Evolutionary conservation across 805 yeast species (phyloP), one percentile per base, ranked within the genome.

Genomic region (Helenozyma rhizophorensis): DNA sequence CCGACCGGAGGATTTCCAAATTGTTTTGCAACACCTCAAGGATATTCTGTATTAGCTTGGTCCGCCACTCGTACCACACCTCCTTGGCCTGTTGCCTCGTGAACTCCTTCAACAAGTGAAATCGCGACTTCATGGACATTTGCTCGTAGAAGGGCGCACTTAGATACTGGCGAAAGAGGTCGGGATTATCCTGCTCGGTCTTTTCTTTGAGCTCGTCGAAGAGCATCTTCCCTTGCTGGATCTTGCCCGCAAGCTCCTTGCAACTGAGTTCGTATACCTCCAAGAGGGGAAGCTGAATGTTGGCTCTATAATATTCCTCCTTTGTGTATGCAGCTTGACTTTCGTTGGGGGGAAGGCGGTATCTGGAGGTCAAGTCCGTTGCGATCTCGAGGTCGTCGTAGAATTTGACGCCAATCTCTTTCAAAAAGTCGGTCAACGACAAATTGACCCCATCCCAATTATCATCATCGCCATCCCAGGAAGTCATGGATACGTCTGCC

Each of bases 1-100:
- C 63, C 6, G 42, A 39, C n/a, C 27, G 34, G 14, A 58, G 42
- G 9, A 43, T 37, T 14, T 46, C 48, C 4, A 39, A 36, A 24
- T 51, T 54, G 17, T 30, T 40, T 15, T 50, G 40, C 14, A 65
- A 42, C 24, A 62, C 62, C 12, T 43, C 51, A 21, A 68, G 47
- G 11, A 78, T 57, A 25, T 74, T 77, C 15, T 61, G 58, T 5
- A 72, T 48, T 28, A 78, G 65, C 39, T 74, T 74, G 9, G 61
- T 50, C 39, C 84, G 58, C 87, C 86, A 80, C 30, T 68, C 71
- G 43, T 73, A 74, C 84, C 85, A 80, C 0, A 71, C 70, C 23
- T 65, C 68, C 37, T 62, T 65, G 0, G 84, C 75, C 45, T 73
- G 74, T 19, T 68, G 60, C 19, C 76, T 61, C 1, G 83, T 65